Conservation (phyloP, 306 rosid species). For the Sicyos edulis region DNA sequence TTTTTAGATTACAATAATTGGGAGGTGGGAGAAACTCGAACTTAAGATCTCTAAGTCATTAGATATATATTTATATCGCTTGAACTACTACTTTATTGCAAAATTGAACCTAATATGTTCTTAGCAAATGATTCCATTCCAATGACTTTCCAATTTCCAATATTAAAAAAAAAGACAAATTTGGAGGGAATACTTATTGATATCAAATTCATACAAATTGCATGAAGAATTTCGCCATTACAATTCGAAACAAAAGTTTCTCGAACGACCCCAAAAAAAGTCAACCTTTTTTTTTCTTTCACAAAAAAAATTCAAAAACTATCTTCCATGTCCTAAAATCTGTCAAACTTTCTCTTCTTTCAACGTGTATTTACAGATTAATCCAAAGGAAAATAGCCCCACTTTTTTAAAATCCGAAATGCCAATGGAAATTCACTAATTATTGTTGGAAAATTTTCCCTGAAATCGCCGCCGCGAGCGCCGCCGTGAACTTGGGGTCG, state of each 20-base stretch:
- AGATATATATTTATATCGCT: too few species aligned
- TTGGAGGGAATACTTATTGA: background rate
- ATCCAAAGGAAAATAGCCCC: slow-evolving; percentile 24
- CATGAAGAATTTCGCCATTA: slow-evolving; percentile 15
- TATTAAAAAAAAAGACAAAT: too few species aligned
- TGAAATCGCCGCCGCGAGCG: slow-evolving; percentile 85
- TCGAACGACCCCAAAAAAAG: slow-evolving; percentile 14
- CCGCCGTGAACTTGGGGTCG: slow-evolving; percentile 89
- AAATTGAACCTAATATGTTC: too few species aligned
- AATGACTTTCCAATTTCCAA: background rate
- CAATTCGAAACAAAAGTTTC: slow-evolving; percentile 6
- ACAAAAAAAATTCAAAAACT: background rate
- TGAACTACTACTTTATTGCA: too few species aligned
- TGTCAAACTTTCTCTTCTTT: slow-evolving; percentile 8
- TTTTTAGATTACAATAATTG: too few species aligned
- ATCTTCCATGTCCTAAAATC: background rate
- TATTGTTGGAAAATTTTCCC: slow-evolving; percentile 50
- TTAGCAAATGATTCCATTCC: background rate
- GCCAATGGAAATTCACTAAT: background rate
- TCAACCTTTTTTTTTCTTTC: background rate
- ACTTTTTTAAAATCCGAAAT: background rate
- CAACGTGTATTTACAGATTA: slow-evolving; percentile 58
- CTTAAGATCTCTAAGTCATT: too few species aligned
- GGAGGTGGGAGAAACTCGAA: too few species aligned
- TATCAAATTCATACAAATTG: slow-evolving; percentile 3